phyloP scores from a whole-genome alignment of 78 protist genomes.

The Planoprotostelium fungivorum region DNA sequence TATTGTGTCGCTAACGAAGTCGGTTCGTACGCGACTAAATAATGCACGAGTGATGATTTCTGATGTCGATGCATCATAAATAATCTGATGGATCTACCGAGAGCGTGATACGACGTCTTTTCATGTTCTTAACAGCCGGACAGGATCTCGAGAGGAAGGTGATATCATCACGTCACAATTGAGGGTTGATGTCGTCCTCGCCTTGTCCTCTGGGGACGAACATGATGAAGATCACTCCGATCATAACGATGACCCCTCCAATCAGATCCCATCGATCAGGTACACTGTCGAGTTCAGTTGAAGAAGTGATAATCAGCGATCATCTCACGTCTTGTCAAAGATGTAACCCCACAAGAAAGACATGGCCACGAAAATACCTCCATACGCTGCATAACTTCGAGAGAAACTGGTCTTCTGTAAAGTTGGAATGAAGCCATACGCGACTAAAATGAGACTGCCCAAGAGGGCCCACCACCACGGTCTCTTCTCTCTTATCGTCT shows the following conservation, averaged over 20 bases:
- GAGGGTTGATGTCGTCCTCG: too few relatives aligned
- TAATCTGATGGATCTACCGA: too few relatives aligned
- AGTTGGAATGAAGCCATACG: background rate
- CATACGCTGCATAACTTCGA: background rate
- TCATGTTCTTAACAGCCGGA: too few relatives aligned
- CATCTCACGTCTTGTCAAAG: background rate
- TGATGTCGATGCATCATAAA: too few relatives aligned
- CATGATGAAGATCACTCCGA: background rate
- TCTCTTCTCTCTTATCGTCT: background rate
- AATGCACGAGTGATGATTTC: too few relatives aligned
- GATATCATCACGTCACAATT: too few relatives aligned
- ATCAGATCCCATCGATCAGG: background rate
- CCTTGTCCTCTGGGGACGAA: background rate
- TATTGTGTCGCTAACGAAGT: too few relatives aligned
- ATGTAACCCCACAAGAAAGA: background rate
- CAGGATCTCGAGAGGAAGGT: too few relatives aligned
- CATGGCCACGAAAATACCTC: background rate
- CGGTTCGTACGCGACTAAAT: too few relatives aligned
- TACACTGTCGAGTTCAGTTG: background rate
- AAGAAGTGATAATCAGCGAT: background rate
- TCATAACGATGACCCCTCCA: background rate
- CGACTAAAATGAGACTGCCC: background rate
- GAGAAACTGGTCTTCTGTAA: background rate
- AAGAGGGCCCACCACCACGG: constrained; percentile 1
- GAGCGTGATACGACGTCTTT: too few relatives aligned